Base-by-base conservation (phyloP, 164 flowering plant species). In the Hamamelis virginiana region DNA sequence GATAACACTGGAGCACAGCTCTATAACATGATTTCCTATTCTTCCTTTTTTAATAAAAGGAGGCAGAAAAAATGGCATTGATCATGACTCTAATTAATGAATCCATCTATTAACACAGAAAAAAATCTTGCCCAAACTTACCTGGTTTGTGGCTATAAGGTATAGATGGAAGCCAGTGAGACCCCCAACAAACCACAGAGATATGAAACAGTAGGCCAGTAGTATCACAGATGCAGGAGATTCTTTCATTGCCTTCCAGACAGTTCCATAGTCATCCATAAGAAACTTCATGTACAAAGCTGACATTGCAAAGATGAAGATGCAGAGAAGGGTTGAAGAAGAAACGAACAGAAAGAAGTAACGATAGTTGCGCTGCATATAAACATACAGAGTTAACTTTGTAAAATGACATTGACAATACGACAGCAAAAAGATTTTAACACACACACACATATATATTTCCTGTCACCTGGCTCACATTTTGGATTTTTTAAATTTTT, bases 151-250 rank as follows among this genome's bases (percentile, higher is more conserved):
- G 72, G 91, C 85, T 26, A 90, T 90, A 22, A 94, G 97, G 74
- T 91, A 94, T 67, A 88, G 79, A 76, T 94, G 98, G 77, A 91
- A 94, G 72, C 92, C 96, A 58, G 98, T 90, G 52, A 94, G 91
- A 50, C 96, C 95, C 69, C 98, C 97, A 75, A 94, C 97, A 86
- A 92, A 91, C 97, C 97, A 94, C 66, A 94, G 78, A 45, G 90
- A 76, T 68, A 94, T 78, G 64, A 92, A 95, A 79, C 90, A 89
- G 73, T 91, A 92, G 13, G 76, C 90, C 97, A 95, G 89, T 12
- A 95, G 80, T 64, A 87, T 66, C 59, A 95, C 96, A 41, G 97
- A 85, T 62, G 92, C 89, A 58, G 97, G 96, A 45, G 98, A 91
- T 62, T 87, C 86, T 77, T 83, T 85, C 92, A 95, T 87, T 28